These are phyloP conservation scores for Scutellaria galericulata DNA, from an alignment of 257 asterid genomes.

Conservation along the genomic window DNA sequence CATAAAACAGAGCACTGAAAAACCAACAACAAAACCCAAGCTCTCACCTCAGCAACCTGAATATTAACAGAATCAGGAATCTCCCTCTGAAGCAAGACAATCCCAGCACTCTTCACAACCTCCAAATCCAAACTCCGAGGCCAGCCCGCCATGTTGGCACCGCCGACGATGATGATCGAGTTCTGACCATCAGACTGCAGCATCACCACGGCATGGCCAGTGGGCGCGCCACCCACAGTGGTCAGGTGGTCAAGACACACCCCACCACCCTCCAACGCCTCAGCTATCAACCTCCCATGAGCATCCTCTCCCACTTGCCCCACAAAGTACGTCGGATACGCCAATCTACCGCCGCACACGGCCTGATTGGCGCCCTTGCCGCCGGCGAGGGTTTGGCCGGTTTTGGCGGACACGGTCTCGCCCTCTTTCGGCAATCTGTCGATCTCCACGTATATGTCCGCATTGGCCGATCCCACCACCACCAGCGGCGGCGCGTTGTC, in stretches of 20 bases:
- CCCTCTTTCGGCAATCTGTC: conserved; percentile 86
- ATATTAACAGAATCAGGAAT: conserved; percentile 88
- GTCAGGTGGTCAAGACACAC: conserved; percentile 65
- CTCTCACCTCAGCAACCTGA: conserved; percentile 87
- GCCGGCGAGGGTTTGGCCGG: conserved; percentile 85
- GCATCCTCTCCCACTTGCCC: conserved; percentile 95
- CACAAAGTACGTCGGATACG: conserved; percentile 76
- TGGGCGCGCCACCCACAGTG: conserved; percentile 63
- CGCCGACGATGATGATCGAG: conserved; percentile 88
- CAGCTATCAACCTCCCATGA: conserved; percentile 73
- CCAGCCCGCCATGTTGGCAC: conserved; percentile 90
- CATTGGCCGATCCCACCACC: conserved; percentile 98
- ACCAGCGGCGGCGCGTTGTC: conserved; percentile 61
- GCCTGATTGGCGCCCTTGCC: conserved; percentile 99
- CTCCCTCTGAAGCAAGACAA: conserved; percentile 95
- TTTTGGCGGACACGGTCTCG: conserved; percentile 82
- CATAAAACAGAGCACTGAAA: neutral
- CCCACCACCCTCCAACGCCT: conserved; percentile 73
- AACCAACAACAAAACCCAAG: conserved; percentile 15
- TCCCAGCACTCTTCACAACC: conserved; percentile 72
- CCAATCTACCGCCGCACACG: conserved; percentile 75
- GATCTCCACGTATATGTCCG: conserved; percentile 87
- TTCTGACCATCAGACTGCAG: conserved; percentile 85
- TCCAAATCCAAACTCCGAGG: conserved; percentile 71
- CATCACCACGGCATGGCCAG: conserved; percentile 98